Base-by-base conservation (phyloP, 805 yeast genomes). In the Scheffersomyces lignosus region DNA sequence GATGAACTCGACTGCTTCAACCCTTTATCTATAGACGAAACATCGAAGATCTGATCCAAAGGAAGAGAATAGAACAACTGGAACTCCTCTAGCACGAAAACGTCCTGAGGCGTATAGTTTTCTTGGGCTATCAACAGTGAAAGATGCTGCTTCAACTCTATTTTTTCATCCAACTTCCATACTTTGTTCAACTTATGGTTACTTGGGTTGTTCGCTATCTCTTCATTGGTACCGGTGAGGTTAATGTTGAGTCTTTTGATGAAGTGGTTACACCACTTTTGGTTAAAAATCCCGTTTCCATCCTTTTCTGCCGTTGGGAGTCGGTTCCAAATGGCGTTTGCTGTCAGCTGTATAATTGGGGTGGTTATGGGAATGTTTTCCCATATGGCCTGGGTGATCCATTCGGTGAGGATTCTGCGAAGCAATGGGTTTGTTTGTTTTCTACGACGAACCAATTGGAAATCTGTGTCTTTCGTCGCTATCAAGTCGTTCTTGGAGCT, bases 381-480 rank as follows among this genome's bases (percentile, higher is more conserved):
- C 86, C 87, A 81, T 2, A 73, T 72, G 16, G 81, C 77, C 51
- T 80, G 86, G 0, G 81, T 71, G 27, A 80, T 76, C 86, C 86
- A 81, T 52, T 81, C 86, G n/a, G 78, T 73, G 29, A 81, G 54
- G n/a, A 81, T 78, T 31, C 72, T 70, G 25, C 85, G 58, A 10
- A 81, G 64, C 16, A 81, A 52, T 8, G 77, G 73, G 45, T 78
- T 78, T 32, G 71, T 57, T n/a, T 77, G 77, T 38, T 76, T 78
- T 24, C 84, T 56, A 36, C 83, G 58, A 36, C 80, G 54, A 9
- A 74, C 73, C 41, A 70, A 62, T 58, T 53, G 73, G 57, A 69
- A 77, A 54, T 70, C 83, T 43, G 67, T 70, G 32, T 73, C 76
- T 44, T 73, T 73, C 18, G 74, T 49, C 1, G 80, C 70, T 10